Percentiles rank a stretch among this genome's conserved stretches.
phyloP scores from a whole-genome alignment of 2,329 filamentous ascomycete genomes.

The Fusarium pseudoanthophilum region DNA sequence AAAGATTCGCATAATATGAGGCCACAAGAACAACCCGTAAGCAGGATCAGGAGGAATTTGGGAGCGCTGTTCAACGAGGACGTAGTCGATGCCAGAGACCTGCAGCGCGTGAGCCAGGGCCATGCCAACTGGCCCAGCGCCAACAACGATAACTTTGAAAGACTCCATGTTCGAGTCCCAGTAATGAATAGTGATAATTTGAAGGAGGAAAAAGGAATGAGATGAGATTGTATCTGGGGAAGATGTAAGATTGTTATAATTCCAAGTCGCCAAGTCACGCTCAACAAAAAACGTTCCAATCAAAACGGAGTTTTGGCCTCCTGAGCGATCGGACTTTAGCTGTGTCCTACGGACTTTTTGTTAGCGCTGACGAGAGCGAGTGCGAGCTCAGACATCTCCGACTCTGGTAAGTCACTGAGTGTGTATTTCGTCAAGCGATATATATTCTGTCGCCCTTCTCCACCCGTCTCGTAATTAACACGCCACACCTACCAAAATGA shows the following conservation, averaged over 20 bases:
- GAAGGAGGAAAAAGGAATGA: too few relatives aligned
- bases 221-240: neutral
- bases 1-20: constrained; percentile 20
- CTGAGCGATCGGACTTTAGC: neutral
- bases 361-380: neutral
- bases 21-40: constrained; percentile 25
- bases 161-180: neutral
- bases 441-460: fast-evolving
- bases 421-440: fast-evolving
- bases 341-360: neutral
- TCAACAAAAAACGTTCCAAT: neutral
- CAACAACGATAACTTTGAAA: constrained; percentile 24
- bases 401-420: fast-evolving
- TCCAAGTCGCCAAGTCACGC: neutral
- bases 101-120: constrained; percentile 18
- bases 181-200: too few relatives aligned
- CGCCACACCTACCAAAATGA: too few relatives aligned
- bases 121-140: constrained; percentile 19
- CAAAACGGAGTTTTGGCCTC: neutral
- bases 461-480: fast-evolving
- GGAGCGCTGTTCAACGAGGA: constrained; percentile 20
- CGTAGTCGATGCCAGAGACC: constrained; percentile 12
- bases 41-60: constrained; percentile 20
- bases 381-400: neutral
- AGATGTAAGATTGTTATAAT: neutral